Evolutionary conservation across 2,329 filamentous ascomycete genomes (phyloP).

Genomic region (Claviceps pazoutovae): DNA sequence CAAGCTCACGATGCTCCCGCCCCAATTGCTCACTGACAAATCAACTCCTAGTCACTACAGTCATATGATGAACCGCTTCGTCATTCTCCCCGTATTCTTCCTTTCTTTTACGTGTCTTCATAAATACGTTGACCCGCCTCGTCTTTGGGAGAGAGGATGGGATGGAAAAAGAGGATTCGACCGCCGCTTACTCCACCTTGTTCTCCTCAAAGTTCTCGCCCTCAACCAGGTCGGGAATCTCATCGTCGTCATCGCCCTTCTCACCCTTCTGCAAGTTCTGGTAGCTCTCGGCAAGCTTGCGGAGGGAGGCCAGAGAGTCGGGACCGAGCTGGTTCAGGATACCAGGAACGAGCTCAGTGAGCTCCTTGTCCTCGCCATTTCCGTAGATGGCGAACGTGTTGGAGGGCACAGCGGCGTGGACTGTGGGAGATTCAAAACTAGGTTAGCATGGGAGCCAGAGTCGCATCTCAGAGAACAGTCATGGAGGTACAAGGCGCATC

Average conservation of each 20-base stretch:
- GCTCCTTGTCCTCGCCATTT: conserved; percentile 97
- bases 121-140: neutral
- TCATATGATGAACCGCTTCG: conserved; percentile 2
- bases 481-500: neutral
- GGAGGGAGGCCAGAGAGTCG: conserved; percentile 91
- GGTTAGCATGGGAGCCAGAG: neutral
- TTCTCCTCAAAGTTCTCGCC: conserved; percentile 89
- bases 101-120: conserved; percentile 3
- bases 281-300: conserved; percentile 98
- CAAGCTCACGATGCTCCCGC: neutral
- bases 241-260: conserved; percentile 75
- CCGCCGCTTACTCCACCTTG: conserved; percentile 68
- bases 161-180: conserved; percentile 1
- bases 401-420: conserved; percentile 90
- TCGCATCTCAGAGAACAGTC: too few species aligned
- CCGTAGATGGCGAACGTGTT: conserved; percentile 99
- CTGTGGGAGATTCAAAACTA: conserved; percentile 29
- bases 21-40: conserved; percentile 1
- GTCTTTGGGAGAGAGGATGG: neutral
- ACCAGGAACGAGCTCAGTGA: conserved; percentile 96
- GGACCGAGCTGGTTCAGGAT: conserved; percentile 99
- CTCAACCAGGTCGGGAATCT: conserved; percentile 93
- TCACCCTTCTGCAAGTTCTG: conserved; percentile 96
- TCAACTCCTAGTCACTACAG: conserved; percentile 1
- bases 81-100: neutral